Evolutionary conservation across 495 filamentous ascomycete genomes (phyloP).

Genomic region (Neurospora tetrasperma): DNA sequence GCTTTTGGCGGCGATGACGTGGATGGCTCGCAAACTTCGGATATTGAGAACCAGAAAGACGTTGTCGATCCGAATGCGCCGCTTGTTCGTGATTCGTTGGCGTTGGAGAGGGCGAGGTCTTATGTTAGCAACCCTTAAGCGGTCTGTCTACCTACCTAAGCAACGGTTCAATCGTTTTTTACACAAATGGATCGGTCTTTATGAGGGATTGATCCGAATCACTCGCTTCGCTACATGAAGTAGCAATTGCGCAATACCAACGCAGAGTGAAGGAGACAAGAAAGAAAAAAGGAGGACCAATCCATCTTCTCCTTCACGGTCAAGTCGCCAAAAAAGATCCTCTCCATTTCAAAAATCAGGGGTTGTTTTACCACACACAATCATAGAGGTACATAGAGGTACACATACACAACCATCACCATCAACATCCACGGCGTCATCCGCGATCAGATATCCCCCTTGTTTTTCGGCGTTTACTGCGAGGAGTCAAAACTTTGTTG

Average conservation of each 20-base stretch:
- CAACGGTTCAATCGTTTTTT: neutral
- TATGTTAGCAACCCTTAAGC: constrained; percentile 36
- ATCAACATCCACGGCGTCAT: neutral
- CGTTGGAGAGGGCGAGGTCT: constrained; percentile 29
- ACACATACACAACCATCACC: neutral
- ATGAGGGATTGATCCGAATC: neutral
- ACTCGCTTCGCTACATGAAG: neutral
- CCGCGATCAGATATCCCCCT: neutral
- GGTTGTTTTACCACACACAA: neutral
- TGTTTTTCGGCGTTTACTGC: neutral
- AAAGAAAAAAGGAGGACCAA: neutral
- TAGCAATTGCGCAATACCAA: neutral
- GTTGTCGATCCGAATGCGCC: constrained; percentile 14
- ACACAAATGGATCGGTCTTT: neutral
- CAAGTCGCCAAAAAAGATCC: neutral
- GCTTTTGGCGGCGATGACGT: constrained; percentile 48
- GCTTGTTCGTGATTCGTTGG: constrained; percentile 22
- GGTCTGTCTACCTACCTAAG: neutral
- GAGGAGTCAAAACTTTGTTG: neutral
- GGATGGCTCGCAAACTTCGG: constrained; percentile 1
- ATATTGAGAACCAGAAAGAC: constrained; percentile 19
- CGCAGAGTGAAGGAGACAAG: neutral
- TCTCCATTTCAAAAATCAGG: no score
- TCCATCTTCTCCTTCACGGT: no score
- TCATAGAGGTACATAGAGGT: neutral